Base-by-base conservation (phyloP, 495 filamentous ascomycete genomes). In the Pseudevernia furfuracea region DNA sequence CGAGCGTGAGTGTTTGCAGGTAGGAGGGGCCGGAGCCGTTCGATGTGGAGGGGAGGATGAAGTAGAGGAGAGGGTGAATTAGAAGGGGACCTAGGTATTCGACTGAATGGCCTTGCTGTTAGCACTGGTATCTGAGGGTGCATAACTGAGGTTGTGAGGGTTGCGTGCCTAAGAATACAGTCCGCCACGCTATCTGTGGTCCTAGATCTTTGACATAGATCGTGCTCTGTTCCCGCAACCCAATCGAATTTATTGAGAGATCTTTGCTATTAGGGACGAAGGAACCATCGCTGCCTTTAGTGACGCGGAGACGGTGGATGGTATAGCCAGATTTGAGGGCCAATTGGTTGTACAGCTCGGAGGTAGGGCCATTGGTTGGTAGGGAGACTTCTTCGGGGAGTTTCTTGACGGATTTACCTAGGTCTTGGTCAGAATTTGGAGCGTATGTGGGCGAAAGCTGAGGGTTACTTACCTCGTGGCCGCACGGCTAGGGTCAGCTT, bases 21-120 rank as follows among this genome's bases (percentile, higher is more conserved):
- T 79, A 74, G 36, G 89, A 86, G 59, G 88, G 84, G 68, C 82
- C 76, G 65, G 77, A 76, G 74, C 84, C 81, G 70, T 77, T 78
- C 77, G 92, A 94, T 69, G 96, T 78, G 71, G 87, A 83, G 4
- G 87, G 82, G 34, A 91, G 90, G 59, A 93, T 75, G 66, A 82
- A 72, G 76, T 81, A 85, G 69, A 91, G 78, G 46, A 87, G 79
- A 36, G 84, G 86, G 76, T 96, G 92, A 78, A 97, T 89, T 70
- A 97, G 74, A 67, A 97, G 85, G n/a, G 94, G 94, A 11, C 94
- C 94, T 63, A 91, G 78, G 76, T 98, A 98, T 79, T 98, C 94
- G 74, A 68, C 62, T 53, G 28, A 19, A 8, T 28, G 49, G 49
- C 28, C 11, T 53, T 53, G 28, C 8, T 15, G 17, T 53, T 32